Evolutionary conservation across 495 filamentous ascomycete genomes (phyloP), one percentile per base, ranked within the genome.

Genomic region (Penicillium chermesinum): DNA sequence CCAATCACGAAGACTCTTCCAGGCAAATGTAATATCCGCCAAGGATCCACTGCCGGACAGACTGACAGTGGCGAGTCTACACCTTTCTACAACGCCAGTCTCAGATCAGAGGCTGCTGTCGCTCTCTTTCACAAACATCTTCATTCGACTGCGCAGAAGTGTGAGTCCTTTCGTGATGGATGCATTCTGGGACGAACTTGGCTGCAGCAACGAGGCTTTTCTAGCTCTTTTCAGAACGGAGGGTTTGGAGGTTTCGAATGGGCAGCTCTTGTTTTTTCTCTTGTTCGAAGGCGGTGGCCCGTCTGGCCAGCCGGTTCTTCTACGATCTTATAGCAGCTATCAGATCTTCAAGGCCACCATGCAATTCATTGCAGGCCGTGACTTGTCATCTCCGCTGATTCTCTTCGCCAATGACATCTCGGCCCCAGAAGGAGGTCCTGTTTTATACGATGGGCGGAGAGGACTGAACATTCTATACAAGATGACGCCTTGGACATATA

Each of bases 181-280:
- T 94, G 88, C 59, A 74, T 93, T 15, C 73, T 98, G 35, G 93
- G 91, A 7, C 81, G 85, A 38, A 78, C 85, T 38, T 98, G 93
- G 93, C 70, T 98, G 25, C 82, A 80, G 48, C 94, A 97, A 68
- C 82, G 91, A 34, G 91, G 91, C 0, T 85, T 95, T 56, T 74
- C 72, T 7, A 74, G 85, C 10, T 62, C 71, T 38, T 68, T 91
- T 9, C 70, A 76, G 17, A 69, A 75, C n/a, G 91, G 91, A 19
- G 93, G 94, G 1, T 96, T 98, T 64, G 93, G 93, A 14, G 79
- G 88, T 49, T 94, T 96, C 48, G 91, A 98, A 62, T 97, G 89
- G 89, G 78, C 84, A 0, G 71, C 81, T 19, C 58, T 90, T 1
- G n/a, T 75, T 87, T 54, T 87, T 90, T n/a, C 71, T 95, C 15